These are phyloP conservation scores for Rhodotorula sphaerocarpa DNA, from an alignment of 768 basidiomycete genomes.

Conservation along the genomic window DNA sequence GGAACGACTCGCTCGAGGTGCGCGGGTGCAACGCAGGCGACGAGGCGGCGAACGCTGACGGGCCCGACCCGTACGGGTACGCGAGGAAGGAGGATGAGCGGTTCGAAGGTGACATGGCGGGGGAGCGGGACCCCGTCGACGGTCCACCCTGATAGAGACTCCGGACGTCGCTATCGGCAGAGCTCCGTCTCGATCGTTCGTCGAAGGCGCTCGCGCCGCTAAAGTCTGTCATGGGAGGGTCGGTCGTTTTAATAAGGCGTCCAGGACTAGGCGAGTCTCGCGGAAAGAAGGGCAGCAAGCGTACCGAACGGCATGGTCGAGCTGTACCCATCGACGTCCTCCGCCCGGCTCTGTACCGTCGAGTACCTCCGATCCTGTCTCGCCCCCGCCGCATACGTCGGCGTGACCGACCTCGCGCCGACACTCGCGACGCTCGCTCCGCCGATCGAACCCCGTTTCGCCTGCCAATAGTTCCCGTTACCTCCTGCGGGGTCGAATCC, in stretches of 20 bases:
- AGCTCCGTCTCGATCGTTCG: slow-evolving; percentile 25
- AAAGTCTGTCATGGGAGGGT: no score
- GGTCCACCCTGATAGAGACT: slow-evolving; percentile 20
- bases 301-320: no score
- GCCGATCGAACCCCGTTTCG: slow-evolving; percentile 43
- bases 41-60: slow-evolving; percentile 10
- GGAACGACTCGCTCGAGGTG: slow-evolving; percentile 34
- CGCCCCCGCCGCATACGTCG: slow-evolving; percentile 6
- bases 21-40: slow-evolving; percentile 18
- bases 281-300: no score
- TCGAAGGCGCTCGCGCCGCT: no score
- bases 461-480: slow-evolving; percentile 26
- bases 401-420: neutral
- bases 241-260: no score
- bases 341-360: neutral
- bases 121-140: slow-evolving; percentile 12
- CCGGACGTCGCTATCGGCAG: slow-evolving; percentile 21
- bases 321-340: slow-evolving; percentile 6
- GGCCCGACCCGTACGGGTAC: slow-evolving; percentile 16
- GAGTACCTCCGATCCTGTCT: neutral
- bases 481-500: no score
- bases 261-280: no score
- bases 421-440: neutral
- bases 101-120: slow-evolving; percentile 38
- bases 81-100: slow-evolving; percentile 25